These are phyloP conservation scores for Raffaelea ambrosiae DNA, from an alignment of 2,329 filamentous ascomycete species.

Conservation along the genomic window DNA sequence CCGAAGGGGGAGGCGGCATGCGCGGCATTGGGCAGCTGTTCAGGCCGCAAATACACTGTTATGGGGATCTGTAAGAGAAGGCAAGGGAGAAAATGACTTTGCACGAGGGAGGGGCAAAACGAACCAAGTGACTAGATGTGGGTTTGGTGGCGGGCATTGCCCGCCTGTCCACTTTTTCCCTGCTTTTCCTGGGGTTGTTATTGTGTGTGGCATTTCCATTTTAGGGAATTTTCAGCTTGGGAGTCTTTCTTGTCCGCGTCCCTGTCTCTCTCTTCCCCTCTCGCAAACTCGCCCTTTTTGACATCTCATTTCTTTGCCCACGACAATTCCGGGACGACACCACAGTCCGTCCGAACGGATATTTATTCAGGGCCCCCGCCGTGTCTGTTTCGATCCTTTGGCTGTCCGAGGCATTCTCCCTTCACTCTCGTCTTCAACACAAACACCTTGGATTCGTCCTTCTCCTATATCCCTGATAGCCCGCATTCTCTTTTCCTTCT, in stretches of 20 bases:
- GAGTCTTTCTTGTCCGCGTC: background rate
- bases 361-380: background rate
- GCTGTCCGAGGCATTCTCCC: too few species aligned
- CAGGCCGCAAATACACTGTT: too few species aligned
- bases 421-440: background rate
- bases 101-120: background rate
- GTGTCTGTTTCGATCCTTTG: too few species aligned
- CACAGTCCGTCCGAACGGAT: background rate
- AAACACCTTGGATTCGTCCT: background rate
- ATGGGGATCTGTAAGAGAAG: too few species aligned
- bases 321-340: too few species aligned
- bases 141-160: background rate
- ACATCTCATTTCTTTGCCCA: too few species aligned
- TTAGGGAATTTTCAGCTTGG: slow-evolving; percentile 6
- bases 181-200: too few species aligned
- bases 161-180: background rate
- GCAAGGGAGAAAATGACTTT: too few species aligned
- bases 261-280: background rate
- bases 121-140: background rate
- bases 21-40: too few species aligned
- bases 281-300: background rate
- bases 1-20: too few species aligned
- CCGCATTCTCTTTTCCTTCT: background rate
- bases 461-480: background rate
- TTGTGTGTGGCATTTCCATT: slow-evolving; percentile 1